Evolutionary conservation across 257 asterid species (phyloP).

Genomic region (Jasminum sambac): DNA sequence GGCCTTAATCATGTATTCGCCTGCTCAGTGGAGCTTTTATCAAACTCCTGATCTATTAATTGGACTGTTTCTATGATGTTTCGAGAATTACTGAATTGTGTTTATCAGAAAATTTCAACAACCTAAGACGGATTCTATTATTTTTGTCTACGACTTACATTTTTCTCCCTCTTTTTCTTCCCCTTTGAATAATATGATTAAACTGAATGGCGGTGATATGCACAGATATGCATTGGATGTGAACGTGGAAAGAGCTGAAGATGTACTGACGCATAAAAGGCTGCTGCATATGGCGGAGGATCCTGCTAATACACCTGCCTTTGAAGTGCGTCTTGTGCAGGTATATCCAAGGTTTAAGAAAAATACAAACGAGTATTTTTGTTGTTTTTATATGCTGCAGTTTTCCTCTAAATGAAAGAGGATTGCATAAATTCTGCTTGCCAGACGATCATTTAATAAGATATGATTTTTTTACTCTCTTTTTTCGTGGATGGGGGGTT

Average conservation of each 20-base stretch:
- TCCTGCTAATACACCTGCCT: slow-evolving; percentile 41
- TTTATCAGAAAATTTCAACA: background rate
- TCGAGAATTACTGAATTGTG: background rate
- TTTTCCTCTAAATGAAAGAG: background rate
- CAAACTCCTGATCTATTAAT: background rate
- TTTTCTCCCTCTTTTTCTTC: background rate
- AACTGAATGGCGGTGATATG: background rate
- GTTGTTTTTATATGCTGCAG: background rate
- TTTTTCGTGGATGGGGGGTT: too few species aligned
- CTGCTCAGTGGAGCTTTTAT: background rate
- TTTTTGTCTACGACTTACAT: too few species aligned
- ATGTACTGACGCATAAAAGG: slow-evolving; percentile 50
- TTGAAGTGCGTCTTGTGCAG: slow-evolving; percentile 57
- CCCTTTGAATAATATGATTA: background rate
- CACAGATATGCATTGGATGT: slow-evolving; percentile 55
- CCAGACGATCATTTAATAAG: background rate
- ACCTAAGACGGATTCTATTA: too few species aligned
- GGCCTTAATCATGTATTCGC: background rate
- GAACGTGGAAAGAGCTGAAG: slow-evolving; percentile 60
- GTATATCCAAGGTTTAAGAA: slow-evolving; percentile 20
- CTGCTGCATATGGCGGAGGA: slow-evolving; percentile 42
- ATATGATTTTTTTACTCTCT: background rate
- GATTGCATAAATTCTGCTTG: background rate
- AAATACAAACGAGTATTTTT: background rate
- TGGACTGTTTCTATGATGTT: too few species aligned